Evolutionary conservation across 2,329 filamentous ascomycete species (phyloP), one percentile per base, ranked within the genome.

Genomic region (Aureobasidium sp.): DNA sequence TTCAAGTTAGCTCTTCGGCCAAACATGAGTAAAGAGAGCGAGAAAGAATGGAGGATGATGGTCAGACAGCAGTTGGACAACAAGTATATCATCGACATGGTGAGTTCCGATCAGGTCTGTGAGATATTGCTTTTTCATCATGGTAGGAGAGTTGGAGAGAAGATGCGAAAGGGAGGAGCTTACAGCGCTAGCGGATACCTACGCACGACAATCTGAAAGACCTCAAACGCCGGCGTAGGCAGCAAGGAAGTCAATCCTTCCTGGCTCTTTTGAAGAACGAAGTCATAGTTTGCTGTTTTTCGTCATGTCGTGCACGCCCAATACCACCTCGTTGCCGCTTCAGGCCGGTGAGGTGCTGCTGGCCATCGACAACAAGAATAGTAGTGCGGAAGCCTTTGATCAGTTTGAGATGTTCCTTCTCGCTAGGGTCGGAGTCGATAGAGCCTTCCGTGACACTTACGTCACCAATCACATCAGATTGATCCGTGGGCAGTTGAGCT

Each of bases 31-130:
- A 47, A 35, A 17, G 11, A 34, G 12, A 42, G 30, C 40, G 25
- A 16, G 22, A 11, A 34, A n/a, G n/a, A n/a, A n/a, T 21, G 34
- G 17, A 12, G 25, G 14, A 57, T 30, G 24, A 39, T 32, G 66
- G 68, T 87, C 84, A 88, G 84, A 88, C 82, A 88, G 85, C 84
- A 85, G 84, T 88, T 88, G 85, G 81, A 83, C 81, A 80, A 83
- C 81, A 44, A 51, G 38, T 41, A 44, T 72, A 74, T 67, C 74
- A 78, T 86, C 84, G 77, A 86, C 84, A 88, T 76, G 60, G 64
- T 63, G 67, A 66, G 71, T 85, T 88, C 83, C 78, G 85, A 85
- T 85, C 85, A 89, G 85, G 85, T 89, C 85, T 88, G 84, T 88
- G 85, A 85, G 77, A 75, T 78, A 79, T 74, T 71, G 68, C 68